phyloP scores from a whole-genome alignment of 2,329 filamentous ascomycete genomes.

The Aspergillus texensis region DNA sequence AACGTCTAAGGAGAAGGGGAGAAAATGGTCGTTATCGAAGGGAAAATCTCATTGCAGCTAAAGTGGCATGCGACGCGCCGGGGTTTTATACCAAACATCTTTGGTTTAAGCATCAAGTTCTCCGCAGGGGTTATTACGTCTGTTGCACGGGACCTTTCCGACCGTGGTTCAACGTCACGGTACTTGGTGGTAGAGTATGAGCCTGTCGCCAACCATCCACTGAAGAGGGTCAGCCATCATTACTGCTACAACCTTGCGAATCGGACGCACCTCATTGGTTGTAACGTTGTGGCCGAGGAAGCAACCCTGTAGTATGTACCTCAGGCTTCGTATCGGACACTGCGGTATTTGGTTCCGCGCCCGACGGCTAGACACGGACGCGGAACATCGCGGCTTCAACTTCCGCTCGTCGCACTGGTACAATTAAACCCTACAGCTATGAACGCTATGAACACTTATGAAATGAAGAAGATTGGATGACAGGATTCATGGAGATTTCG shows the following conservation, averaged over 20 bases:
- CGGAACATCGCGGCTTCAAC: constrained; percentile 3
- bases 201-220: background rate
- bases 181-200: background rate
- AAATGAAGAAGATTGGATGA: background rate
- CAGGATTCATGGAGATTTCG: background rate
- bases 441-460: background rate
- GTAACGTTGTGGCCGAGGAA: background rate
- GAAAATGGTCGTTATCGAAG: background rate
- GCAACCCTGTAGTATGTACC: background rate
- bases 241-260: background rate
- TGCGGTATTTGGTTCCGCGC: constrained; percentile 16
- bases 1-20: background rate
- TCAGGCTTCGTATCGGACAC: background rate
- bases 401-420: background rate
- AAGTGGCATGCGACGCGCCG: background rate
- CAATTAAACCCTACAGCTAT: background rate
- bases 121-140: background rate
- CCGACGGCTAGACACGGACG: constrained; percentile 3
- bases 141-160: constrained; percentile 20
- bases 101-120: background rate
- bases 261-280: background rate
- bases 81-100: constrained; percentile 1
- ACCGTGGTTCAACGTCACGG: background rate
- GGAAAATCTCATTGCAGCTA: background rate
- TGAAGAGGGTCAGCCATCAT: background rate